Evolutionary conservation across 306 rosid genomes (phyloP).

Genomic region (Trichosanthes truncata): DNA sequence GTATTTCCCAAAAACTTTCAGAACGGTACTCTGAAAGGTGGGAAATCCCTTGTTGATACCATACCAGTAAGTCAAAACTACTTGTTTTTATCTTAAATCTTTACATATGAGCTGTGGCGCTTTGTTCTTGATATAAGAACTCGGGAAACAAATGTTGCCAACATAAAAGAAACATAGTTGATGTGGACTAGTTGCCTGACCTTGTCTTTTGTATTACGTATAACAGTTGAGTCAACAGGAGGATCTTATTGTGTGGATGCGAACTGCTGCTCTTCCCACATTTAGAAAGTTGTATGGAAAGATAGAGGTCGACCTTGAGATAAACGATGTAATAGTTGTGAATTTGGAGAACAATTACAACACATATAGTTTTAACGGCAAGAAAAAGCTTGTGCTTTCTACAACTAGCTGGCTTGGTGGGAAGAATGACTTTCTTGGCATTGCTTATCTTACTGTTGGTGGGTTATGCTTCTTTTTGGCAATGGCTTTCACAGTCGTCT

Average conservation of each 20-base stretch:
- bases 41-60: constrained; percentile 15
- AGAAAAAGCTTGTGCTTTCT: constrained; percentile 19
- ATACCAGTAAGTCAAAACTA: constrained; percentile 44
- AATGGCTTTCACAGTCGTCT: constrained; percentile 63
- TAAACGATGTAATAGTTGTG: constrained; percentile 2
- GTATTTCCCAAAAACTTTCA: constrained; percentile 87
- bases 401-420: constrained; percentile 23
- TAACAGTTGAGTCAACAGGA: constrained; percentile 16
- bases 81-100: constrained; percentile 1
- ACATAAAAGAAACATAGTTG: not conserved
- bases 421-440: constrained; percentile 19
- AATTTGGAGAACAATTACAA: constrained; percentile 13
- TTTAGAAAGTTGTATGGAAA: constrained; percentile 19
- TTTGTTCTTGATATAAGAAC: not conserved
- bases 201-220: not conserved
- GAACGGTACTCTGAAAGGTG: constrained; percentile 57
- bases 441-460: constrained; percentile 48
- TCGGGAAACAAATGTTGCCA: not conserved
- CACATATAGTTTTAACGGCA: constrained; percentile 18
- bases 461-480: constrained; percentile 85
- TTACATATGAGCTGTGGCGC: not conserved
- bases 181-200: not conserved
- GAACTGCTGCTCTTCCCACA: constrained; percentile 20
- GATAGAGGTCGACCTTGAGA: constrained; percentile 17
- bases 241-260: constrained; percentile 21